Percentiles rank a stretch among this genome's conserved stretches.
phyloP scores from a whole-genome alignment of 2,329 filamentous ascomycete genomes.

The Parascedosporium putredinis region DNA sequence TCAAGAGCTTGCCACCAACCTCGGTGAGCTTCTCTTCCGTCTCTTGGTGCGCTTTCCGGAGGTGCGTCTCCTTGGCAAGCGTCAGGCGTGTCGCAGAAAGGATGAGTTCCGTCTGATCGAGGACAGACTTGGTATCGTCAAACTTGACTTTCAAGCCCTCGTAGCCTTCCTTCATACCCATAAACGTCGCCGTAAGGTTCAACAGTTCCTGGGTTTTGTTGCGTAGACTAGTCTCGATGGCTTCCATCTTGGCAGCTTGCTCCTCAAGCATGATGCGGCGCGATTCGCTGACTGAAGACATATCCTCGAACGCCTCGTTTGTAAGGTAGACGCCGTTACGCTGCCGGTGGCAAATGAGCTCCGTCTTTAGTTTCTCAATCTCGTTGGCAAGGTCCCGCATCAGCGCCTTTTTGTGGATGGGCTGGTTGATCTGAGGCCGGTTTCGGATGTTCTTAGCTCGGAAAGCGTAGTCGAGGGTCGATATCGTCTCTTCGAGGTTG shows the following conservation, averaged over 20 bases:
- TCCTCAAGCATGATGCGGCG: constrained; percentile 85
- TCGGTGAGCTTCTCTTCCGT: constrained; percentile 70
- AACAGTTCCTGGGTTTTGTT: constrained; percentile 94
- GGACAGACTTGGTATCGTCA: constrained; percentile 67
- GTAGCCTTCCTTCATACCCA: constrained; percentile 79
- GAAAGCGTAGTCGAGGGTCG: constrained; percentile 95
- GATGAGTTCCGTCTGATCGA: constrained; percentile 82
- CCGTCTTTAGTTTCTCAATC: constrained; percentile 89
- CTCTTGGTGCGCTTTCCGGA: constrained; percentile 74
- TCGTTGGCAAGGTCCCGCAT: constrained; percentile 83
- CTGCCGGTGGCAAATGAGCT: constrained; percentile 84
- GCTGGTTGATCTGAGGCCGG: constrained; percentile 88
- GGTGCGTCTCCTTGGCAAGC: constrained; percentile 66
- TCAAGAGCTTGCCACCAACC: constrained; percentile 66
- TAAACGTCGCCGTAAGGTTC: constrained; percentile 75
- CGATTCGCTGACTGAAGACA: constrained; percentile 86
- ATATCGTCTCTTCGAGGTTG: constrained; percentile 96
- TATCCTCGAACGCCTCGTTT: constrained; percentile 79
- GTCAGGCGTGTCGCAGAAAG: constrained; percentile 65
- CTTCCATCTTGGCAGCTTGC: constrained; percentile 83
- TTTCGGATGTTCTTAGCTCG: constrained; percentile 97
- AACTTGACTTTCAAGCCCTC: constrained; percentile 63
- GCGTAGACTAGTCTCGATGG: constrained; percentile 77
- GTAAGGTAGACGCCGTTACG: constrained; percentile 93
- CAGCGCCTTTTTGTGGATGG: constrained; percentile 86